phyloP scores from a whole-genome alignment of 176 grass and related monocot genomes.

The Cocos nucifera region DNA sequence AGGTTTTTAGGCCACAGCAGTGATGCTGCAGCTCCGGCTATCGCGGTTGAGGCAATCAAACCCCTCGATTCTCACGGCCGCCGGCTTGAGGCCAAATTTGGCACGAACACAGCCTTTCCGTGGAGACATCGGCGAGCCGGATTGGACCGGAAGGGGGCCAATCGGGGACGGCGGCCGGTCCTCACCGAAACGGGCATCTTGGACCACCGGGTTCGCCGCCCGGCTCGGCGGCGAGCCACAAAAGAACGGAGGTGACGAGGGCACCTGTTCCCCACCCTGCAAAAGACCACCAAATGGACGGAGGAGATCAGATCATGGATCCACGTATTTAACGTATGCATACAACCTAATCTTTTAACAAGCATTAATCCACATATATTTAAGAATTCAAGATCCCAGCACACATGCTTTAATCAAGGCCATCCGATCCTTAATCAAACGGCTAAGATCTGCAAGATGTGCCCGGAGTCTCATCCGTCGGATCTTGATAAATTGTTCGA shows the following conservation, averaged over 20 bases:
- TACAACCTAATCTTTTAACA: too few relatives aligned
- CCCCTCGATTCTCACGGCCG: constrained; percentile 77
- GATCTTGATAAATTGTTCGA: too few relatives aligned
- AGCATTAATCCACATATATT: too few relatives aligned
- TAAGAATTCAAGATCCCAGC: too few relatives aligned
- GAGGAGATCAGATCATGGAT: background rate
- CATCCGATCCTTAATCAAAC: too few relatives aligned
- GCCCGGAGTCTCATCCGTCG: too few relatives aligned
- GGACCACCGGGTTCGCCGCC: constrained; percentile 69
- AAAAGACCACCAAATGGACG: background rate
- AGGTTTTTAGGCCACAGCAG: constrained; percentile 57
- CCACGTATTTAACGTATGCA: background rate
- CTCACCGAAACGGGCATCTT: constrained; percentile 69
- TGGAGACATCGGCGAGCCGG: constrained; percentile 25
- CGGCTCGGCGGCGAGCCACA: constrained; percentile 82
- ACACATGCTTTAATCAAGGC: too few relatives aligned
- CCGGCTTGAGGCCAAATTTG: constrained; percentile 54
- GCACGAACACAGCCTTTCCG: constrained; percentile 29
- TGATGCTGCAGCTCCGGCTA: constrained; percentile 58
- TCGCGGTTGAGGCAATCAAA: constrained; percentile 88
- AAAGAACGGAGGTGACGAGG: constrained; percentile 66
- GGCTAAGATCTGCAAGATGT: too few relatives aligned
- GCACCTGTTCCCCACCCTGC: constrained; percentile 50
- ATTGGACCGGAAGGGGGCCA: constrained; percentile 5
- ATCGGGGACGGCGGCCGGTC: constrained; percentile 26